Percentiles rank a stretch among this genome's conserved stretches.
phyloP scores from a whole-genome alignment of 495 filamentous ascomycete species.

The Penicillium herquei region DNA sequence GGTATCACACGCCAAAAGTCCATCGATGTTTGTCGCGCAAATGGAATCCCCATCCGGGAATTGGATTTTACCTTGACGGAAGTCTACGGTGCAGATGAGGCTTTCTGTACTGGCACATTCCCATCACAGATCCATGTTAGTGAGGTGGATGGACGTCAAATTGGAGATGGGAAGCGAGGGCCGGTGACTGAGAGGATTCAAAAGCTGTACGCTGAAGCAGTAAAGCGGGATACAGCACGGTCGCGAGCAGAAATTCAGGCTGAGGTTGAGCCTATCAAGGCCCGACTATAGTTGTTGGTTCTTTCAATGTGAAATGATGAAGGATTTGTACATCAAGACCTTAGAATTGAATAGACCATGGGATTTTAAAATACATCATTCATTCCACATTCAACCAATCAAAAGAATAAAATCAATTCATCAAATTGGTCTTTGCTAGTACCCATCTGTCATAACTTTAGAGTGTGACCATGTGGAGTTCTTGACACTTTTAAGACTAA shows the following conservation, averaged over 20 bases:
- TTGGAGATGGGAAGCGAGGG: neutral
- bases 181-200: neutral
- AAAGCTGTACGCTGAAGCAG: neutral
- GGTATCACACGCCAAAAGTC: slow-evolving; percentile 3
- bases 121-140: neutral
- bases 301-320: too few species aligned
- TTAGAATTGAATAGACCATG: too few species aligned
- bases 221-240: neutral
- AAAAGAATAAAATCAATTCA: too few species aligned
- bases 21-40: slow-evolving; percentile 1
- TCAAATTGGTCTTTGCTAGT: too few species aligned
- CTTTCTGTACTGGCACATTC: slow-evolving; percentile 1
- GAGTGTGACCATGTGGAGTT: too few species aligned
- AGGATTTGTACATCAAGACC: too few species aligned
- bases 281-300: too few species aligned
- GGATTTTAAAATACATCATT: too few species aligned
- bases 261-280: neutral
- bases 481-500: too few species aligned
- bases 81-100: slow-evolving; percentile 1
- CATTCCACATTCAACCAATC: too few species aligned
- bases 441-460: too few species aligned
- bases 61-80: neutral
- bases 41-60: neutral
- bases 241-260: neutral
- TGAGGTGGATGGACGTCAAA: neutral